phyloP scores from a whole-genome alignment of 2,329 filamentous ascomycete species.

The Epichloe sylvatica region DNA sequence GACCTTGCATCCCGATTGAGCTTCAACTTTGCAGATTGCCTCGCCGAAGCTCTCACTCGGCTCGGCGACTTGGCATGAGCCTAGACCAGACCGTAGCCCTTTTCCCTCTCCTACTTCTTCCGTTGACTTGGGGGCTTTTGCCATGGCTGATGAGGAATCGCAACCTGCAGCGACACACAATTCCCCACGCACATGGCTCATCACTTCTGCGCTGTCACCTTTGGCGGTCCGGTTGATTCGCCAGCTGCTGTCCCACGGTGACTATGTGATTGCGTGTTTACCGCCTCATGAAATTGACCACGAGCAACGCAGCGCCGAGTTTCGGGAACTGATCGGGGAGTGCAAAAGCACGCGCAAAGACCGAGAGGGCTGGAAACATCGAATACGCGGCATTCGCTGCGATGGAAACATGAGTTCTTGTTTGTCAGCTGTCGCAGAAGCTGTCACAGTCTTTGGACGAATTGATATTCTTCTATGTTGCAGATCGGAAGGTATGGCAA shows the following conservation, averaged over 20 bases:
- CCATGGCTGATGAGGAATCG: conserved; percentile 19
- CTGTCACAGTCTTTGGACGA: conserved; percentile 67
- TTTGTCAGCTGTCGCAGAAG: conserved; percentile 75
- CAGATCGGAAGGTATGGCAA: conserved; percentile 58
- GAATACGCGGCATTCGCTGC: conserved; percentile 53
- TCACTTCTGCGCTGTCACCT: conserved; percentile 76
- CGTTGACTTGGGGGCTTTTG: background rate
- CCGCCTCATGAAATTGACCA: conserved; percentile 67
- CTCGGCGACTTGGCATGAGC: too few species aligned
- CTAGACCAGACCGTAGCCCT: too few species aligned
- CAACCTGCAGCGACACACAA: conserved; percentile 45
- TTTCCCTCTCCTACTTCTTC: background rate
- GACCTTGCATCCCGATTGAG: background rate
- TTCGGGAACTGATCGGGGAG: conserved; percentile 63
- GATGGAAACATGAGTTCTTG: conserved; percentile 58
- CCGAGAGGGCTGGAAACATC: conserved; percentile 66
- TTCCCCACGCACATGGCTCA: conserved; percentile 78
- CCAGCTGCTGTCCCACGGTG: conserved; percentile 75
- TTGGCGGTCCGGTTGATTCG: conserved; percentile 71
- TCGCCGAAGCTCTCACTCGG: background rate
- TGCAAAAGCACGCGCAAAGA: conserved; percentile 49
- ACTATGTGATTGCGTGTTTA: conserved; percentile 76
- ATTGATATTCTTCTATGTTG: conserved; percentile 87
- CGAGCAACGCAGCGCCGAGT: conserved; percentile 61
- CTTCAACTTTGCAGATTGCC: background rate